These are phyloP conservation scores for Ophiostoma pallidulum DNA, from an alignment of 2,329 filamentous ascomycete genomes.

Conservation along the genomic window DNA sequence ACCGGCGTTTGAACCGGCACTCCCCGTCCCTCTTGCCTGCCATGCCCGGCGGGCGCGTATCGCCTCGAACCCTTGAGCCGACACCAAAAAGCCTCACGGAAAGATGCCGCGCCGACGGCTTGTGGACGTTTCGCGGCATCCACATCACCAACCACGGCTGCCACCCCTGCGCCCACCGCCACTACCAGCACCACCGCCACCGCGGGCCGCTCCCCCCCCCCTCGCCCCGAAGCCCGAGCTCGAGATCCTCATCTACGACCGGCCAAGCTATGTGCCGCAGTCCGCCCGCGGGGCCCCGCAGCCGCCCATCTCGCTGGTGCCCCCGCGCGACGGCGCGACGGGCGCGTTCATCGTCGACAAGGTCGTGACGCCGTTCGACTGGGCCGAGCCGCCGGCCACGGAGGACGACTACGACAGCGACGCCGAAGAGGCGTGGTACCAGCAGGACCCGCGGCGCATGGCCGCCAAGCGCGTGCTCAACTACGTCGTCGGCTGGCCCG, in stretches of 20 bases:
- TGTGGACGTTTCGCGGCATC: background rate
- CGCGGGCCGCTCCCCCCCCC: background rate
- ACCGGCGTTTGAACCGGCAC: too few species aligned
- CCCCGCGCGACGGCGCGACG: slow-evolving; percentile 37
- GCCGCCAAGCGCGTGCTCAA: slow-evolving; percentile 33
- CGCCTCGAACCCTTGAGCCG: too few species aligned
- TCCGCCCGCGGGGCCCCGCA: slow-evolving; percentile 39
- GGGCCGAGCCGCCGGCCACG: slow-evolving; percentile 1
- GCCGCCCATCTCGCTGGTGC: slow-evolving; percentile 38
- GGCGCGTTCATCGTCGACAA: slow-evolving; percentile 47
- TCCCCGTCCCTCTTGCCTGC: too few species aligned
- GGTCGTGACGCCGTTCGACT: slow-evolving; percentile 33
- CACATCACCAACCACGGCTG: too few species aligned
- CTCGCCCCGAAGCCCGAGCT: slow-evolving; percentile 16
- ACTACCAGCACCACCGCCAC: background rate
- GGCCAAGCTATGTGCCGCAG: slow-evolving; percentile 32
- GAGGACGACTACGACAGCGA: background rate
- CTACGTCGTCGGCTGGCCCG: slow-evolving; percentile 47
- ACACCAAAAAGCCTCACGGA: background rate
- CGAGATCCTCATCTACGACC: slow-evolving; percentile 25
- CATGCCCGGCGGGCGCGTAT: too few species aligned
- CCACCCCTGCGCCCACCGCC: too few species aligned
- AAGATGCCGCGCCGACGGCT: slow-evolving; percentile 7
- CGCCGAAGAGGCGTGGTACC: background rate
- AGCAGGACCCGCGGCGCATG: slow-evolving; percentile 19